These are phyloP conservation scores for Monilinia fructigena DNA, from an alignment of 2,329 filamentous ascomycete genomes.

Conservation along the genomic window DNA sequence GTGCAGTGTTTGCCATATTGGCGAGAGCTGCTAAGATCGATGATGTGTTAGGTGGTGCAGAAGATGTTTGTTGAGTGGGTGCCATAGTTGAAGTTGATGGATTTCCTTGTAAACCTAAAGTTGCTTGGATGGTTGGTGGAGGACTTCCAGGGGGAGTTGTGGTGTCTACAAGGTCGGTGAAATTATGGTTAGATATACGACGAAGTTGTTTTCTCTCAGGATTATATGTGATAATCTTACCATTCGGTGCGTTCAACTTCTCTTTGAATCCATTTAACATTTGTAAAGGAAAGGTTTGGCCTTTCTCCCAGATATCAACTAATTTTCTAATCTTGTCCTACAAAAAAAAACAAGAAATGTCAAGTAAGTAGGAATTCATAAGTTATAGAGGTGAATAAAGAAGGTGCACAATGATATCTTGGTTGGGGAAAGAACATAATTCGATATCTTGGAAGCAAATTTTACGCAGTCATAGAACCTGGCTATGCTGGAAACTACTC, in stretches of 20 bases:
- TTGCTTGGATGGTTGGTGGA: slow-evolving; percentile 43
- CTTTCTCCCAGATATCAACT: slow-evolving; percentile 97
- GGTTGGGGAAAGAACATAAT: slow-evolving; percentile 25
- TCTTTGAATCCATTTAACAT: slow-evolving; percentile 83
- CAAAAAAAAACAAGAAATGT: slow-evolving; percentile 49
- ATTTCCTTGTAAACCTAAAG: slow-evolving; percentile 40
- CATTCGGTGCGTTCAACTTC: slow-evolving; percentile 61
- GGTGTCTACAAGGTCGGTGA: slow-evolving; percentile 54
- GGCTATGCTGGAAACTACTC: slow-evolving; percentile 27
- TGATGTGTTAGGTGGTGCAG: slow-evolving; percentile 53
- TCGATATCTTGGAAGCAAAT: slow-evolving; percentile 29
- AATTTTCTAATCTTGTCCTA: slow-evolving; percentile 96
- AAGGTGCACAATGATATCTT: slow-evolving; percentile 19
- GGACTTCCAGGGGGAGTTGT: slow-evolving; percentile 68
- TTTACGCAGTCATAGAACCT: slow-evolving; percentile 28
- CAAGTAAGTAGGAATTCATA: slow-evolving; percentile 49
- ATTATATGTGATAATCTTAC: slow-evolving; percentile 54
- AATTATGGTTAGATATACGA: slow-evolving; percentile 42
- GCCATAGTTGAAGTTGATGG: slow-evolving; percentile 44
- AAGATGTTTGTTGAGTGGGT: slow-evolving; percentile 45
- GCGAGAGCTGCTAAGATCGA: slow-evolving; percentile 76
- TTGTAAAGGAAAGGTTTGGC: slow-evolving; percentile 78
- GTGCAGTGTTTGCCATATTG: slow-evolving; percentile 61
- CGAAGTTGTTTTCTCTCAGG: slow-evolving; percentile 30
- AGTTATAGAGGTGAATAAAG: slow-evolving; percentile 18